Percentiles rank a stretch among this genome's conserved stretches.
Conservation (phyloP, 805 yeast species). For the Ascoidea rubescens region DNA sequence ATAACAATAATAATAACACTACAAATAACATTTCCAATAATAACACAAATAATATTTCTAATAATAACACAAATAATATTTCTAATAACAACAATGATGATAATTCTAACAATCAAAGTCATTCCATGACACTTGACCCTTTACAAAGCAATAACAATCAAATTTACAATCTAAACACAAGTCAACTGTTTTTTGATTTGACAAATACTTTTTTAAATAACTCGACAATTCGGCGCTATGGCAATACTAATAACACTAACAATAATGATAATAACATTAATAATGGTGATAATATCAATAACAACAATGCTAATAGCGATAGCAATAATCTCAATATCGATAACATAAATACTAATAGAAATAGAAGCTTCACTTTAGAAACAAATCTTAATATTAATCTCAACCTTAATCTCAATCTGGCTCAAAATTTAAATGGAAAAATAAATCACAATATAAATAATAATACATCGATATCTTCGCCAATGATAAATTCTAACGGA, state of each 20-base stretch:
- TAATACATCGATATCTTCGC: no score
- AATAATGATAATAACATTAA: neutral
- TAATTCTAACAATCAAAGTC: neutral
- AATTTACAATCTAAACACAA: no score
- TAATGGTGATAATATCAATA: conserved; percentile 2
- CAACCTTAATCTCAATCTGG: neutral
- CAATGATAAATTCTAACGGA: no score
- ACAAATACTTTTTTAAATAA: neutral
- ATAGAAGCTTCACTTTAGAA: no score
- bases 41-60: conserved; percentile 13
- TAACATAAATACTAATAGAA: conserved; percentile 4
- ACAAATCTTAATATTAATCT: no score
- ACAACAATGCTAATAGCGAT: neutral
- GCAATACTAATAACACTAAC: neutral
- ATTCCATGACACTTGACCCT: no score
- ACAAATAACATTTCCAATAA: neutral
- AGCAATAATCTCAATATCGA: neutral
- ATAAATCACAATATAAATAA: no score
- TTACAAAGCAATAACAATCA: no score
- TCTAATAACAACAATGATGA: conserved; percentile 4
- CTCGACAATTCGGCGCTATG: neutral
- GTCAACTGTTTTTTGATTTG: neutral
- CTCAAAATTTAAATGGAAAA: no score
- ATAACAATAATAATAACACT: neutral
- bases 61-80: neutral